Evolutionary conservation across 2,329 filamentous ascomycete species (phyloP).

Genomic region (Talaromyces atroroseus): DNA sequence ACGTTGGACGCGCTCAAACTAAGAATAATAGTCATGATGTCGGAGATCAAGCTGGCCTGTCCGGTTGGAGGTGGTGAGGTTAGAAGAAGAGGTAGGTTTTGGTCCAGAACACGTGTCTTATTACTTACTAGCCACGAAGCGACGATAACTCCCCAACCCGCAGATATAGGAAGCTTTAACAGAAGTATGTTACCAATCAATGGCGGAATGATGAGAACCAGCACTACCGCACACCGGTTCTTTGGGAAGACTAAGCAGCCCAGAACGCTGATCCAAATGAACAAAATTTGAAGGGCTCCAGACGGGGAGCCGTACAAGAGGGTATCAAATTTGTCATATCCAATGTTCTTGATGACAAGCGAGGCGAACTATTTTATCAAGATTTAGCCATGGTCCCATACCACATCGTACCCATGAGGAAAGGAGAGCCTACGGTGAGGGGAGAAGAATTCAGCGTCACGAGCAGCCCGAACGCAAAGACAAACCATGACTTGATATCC

Average conservation of each 20-base stretch:
- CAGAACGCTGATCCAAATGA: slow-evolving; percentile 44
- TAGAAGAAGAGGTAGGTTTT: background rate
- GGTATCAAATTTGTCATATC: slow-evolving; percentile 42
- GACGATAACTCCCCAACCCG: slow-evolving; percentile 46
- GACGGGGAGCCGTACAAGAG: slow-evolving; percentile 47
- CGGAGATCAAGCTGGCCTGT: slow-evolving; percentile 39
- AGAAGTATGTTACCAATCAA: slow-evolving; percentile 43
- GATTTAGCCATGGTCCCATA: slow-evolving; percentile 8
- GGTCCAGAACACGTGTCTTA: background rate
- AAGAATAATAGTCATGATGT: slow-evolving; percentile 39
- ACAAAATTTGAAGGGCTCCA: slow-evolving; percentile 43
- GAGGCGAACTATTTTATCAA: slow-evolving; percentile 41
- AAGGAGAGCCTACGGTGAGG: slow-evolving; percentile 28
- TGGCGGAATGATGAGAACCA: slow-evolving; percentile 39
- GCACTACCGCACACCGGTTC: slow-evolving; percentile 35
- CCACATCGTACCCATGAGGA: background rate
- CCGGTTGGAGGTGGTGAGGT: background rate
- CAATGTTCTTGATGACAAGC: slow-evolving; percentile 45
- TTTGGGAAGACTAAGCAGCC: slow-evolving; percentile 37
- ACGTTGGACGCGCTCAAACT: slow-evolving; percentile 45
- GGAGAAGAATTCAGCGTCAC: slow-evolving; percentile 46
- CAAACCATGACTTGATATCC: slow-evolving; percentile 43
- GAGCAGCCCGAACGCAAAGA: slow-evolving; percentile 44
- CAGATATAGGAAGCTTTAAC: slow-evolving; percentile 34
- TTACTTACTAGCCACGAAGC: slow-evolving; percentile 41